Evolutionary conservation across 2,329 filamentous ascomycete genomes (phyloP), one percentile per base, ranked within the genome.

Genomic region (Alternaria sp.): DNA sequence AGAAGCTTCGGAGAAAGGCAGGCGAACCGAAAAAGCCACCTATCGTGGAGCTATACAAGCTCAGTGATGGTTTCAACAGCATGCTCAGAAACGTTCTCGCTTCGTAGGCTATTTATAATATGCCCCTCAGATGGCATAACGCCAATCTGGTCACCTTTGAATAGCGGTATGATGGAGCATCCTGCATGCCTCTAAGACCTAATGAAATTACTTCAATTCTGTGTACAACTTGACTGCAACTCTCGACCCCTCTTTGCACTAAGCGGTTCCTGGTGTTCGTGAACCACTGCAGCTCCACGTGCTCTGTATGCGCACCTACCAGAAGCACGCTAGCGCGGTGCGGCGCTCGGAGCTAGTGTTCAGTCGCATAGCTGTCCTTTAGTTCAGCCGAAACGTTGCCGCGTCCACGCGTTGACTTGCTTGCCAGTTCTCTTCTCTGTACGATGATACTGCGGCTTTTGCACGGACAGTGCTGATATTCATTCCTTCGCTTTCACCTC

Each of bases 71-170:
- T 66, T 97, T 97, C 79, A 80, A 95, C 77, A 83, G 87, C 54
- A 96, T 97, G 91, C 81, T 97, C 75, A 88, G 93, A 71, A 86
- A 89, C 73, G 93, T 97, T 44, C 83, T 97, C 74, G 92, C 93
- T 12, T 68, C 75, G 55, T 80, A 77, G 65, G 50, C n/a, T 45
- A 26, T 32, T 57, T 21, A 43, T 17, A 40, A 40, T 25, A n/a
- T 8, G 32, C 17, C 23, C 5, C 13, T 47, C 17, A 10, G 19
- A 21, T 49, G 43, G 15, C 30, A 36, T 26, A 17, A 8, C 17
- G 45, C 36, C 13, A 12, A 46, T 49, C n/a, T 19, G 25, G 32
- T 23, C 8, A 15, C 49, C 10, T 30, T 54, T 23, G 26, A 9
- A 44, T 54, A 51, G 45, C 36, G 40, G 44, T 21, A 19, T 43